Conservation (phyloP, 2,329 filamentous ascomycete species). For the Chaetomium strumarium region DNA sequence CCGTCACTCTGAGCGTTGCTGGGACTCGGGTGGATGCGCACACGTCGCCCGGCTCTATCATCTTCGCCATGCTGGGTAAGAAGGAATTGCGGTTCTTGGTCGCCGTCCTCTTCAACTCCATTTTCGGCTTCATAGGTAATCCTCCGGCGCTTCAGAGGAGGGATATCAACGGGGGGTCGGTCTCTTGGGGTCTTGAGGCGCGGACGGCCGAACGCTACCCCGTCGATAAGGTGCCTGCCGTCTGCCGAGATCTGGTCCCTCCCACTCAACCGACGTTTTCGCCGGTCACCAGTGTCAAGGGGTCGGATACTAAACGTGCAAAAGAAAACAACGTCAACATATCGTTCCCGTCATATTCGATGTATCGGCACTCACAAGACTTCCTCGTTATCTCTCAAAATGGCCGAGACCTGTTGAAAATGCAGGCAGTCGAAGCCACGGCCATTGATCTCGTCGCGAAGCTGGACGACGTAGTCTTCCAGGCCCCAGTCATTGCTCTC, state of each 20-base stretch:
- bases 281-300: slow-evolving; percentile 67
- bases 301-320: slow-evolving; percentile 61
- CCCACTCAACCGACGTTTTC: slow-evolving; percentile 65
- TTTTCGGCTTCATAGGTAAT: slow-evolving; percentile 37
- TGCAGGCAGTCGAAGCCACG: slow-evolving; percentile 79
- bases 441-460: slow-evolving; percentile 50
- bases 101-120: slow-evolving; percentile 34
- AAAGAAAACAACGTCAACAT: neutral
- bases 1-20: slow-evolving; percentile 29
- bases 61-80: slow-evolving; percentile 31
- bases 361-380: slow-evolving; percentile 54
- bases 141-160: slow-evolving; percentile 64
- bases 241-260: slow-evolving; percentile 74
- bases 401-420: slow-evolving; percentile 63
- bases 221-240: slow-evolving; percentile 78
- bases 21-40: slow-evolving; percentile 28
- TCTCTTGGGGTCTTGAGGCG: slow-evolving; percentile 53
- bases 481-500: slow-evolving; percentile 78
- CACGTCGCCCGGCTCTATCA: slow-evolving; percentile 23
- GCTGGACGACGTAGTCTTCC: slow-evolving; percentile 83
- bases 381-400: slow-evolving; percentile 78
- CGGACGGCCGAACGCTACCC: slow-evolving; percentile 74
- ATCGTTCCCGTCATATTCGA: neutral
- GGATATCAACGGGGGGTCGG: slow-evolving; percentile 64
- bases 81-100: slow-evolving; percentile 26